phyloP scores from a whole-genome alignment of 805 yeast species.

The Yarrowia bubula region DNA sequence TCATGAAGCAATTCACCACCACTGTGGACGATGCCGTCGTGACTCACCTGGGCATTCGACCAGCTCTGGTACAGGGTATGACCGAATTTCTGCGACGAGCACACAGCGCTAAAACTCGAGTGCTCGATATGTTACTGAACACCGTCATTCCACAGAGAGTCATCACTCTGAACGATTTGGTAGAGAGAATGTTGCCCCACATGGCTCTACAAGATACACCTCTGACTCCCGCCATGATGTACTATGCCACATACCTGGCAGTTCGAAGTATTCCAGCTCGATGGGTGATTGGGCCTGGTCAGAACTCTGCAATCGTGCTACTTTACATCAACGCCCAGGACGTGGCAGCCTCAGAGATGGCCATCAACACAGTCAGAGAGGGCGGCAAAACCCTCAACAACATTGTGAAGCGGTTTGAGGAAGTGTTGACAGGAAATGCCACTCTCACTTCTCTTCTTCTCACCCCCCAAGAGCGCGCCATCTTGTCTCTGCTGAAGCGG shows the following conservation, averaged over 20 bases:
- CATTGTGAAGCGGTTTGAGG: background rate
- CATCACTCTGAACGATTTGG: constrained; percentile 19
- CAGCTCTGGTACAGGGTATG: constrained; percentile 10
- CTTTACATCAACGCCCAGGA: constrained; percentile 15
- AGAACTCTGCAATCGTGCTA: background rate
- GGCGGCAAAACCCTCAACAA: background rate
- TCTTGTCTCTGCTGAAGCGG: constrained; percentile 28
- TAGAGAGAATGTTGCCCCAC: background rate
- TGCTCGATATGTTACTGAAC: background rate
- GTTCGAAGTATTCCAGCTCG: constrained; percentile 14
- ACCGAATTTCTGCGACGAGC: constrained; percentile 7
- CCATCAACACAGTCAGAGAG: constrained; percentile 4
- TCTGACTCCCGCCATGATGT: constrained; percentile 2
- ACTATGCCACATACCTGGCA: constrained; percentile 17
- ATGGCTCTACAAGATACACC: background rate
- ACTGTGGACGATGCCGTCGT: background rate
- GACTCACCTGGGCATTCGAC: constrained; percentile 16
- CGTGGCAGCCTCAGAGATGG: background rate
- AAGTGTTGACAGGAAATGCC: background rate
- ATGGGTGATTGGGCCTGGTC: constrained; percentile 8
- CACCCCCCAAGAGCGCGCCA: background rate
- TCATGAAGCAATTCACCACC: background rate
- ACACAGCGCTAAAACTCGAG: background rate
- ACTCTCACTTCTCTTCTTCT: background rate
- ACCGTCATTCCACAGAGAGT: constrained; percentile 4